Base-by-base conservation (phyloP, 176 grass and related monocot species). In the Tillandsia fasciculata region DNA sequence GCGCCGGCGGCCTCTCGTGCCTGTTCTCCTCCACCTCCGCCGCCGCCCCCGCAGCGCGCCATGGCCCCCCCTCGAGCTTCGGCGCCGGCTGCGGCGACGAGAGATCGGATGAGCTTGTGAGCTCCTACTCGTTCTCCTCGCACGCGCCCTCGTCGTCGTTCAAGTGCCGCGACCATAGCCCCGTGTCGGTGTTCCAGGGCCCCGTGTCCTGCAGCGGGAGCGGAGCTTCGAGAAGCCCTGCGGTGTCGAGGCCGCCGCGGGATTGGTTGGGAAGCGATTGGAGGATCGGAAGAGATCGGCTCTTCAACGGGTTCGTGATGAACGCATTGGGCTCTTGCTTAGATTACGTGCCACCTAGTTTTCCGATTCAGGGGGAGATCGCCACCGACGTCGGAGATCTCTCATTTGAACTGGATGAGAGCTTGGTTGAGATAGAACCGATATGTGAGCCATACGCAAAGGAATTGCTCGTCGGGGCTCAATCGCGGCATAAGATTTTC, bases 401-500 rank as follows among this genome's bases (percentile, higher is more conserved):
- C 23, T 59, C 70, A 5, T 85, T 87, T 63, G 79, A 83, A 53
- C 82, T 87, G 8, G 84, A 96, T 22, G 79, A 83, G 51, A 66
- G 29, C n/a, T 64, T 64, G 24, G 51, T 54, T 1, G 84, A 73
- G 48, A 78, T 42, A 2, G 76, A 74, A 59, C 78, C 84, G 0
- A 74, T 77, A 9, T 85, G 79, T 26, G 84, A 87, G 9, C 73
- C 56, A 4, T 83, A 73, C 27, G 84, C 87, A 2, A 74, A 59
- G 53, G 73, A 96, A 12, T 79, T 96, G 67, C 86, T 96, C 24
- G 76, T 64, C 3, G 64, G 70, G 18, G 87, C 79, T 33, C 84
- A 90, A 65, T 77, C 87, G 27, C 78, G 82, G 71, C 86, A 99
- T 70, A 82, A 73, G 67, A 93, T 99, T 86, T 99, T 96, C 80